Evolutionary conservation across 2,329 filamentous ascomycete genomes (phyloP), one percentile per base, ranked within the genome.

Genomic region (Fusarium udum): DNA sequence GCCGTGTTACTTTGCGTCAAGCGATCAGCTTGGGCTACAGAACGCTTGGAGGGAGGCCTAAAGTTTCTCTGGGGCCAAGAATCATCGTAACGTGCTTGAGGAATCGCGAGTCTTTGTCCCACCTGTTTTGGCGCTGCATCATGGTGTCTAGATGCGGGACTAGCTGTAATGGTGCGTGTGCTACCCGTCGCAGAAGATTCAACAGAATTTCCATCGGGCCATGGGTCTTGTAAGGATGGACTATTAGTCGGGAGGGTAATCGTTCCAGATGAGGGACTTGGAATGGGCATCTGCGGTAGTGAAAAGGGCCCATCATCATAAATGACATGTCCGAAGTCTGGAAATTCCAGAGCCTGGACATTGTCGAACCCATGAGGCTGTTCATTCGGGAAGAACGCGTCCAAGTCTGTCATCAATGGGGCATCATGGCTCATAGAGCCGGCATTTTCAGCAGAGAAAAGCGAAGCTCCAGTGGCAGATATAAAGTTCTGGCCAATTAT

Each of bases 21-120:
- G 1, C n/a, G 14, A 20, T 8, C 39, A 22, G 18, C 2, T 18
- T 20, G n/a, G 5, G 2, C 4, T 0, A 34, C 5, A 4, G n/a
- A 34, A 22, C 37, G 53, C 31, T 34, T 32, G 1, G 31, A 7
- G 0, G 14, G 12, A 8, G 31, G 9, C 1, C 8, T 57, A 2
- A 13, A 7, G 5, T 10, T 18, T 26, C n/a, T 9, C 9, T 3
- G 9, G 14, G n/a, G 22, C 39, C 37, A 13, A 36, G 39, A 46
- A n/a, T 22, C 6, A 6, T 36, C 0, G n/a, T 20, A 14, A 10
- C 13, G 39, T 7, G 7, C 6, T 22, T 3, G 53, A 13, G 31
- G n/a, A 4, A 46, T 20, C 10, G 9, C 18, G 7, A 10, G 31
- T 5, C 14, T 26, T 34, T 57, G n/a, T 11, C 18, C 12, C 5